Evolutionary conservation across 2,329 filamentous ascomycete genomes (phyloP).

Genomic region (Colletotrichum sp.): DNA sequence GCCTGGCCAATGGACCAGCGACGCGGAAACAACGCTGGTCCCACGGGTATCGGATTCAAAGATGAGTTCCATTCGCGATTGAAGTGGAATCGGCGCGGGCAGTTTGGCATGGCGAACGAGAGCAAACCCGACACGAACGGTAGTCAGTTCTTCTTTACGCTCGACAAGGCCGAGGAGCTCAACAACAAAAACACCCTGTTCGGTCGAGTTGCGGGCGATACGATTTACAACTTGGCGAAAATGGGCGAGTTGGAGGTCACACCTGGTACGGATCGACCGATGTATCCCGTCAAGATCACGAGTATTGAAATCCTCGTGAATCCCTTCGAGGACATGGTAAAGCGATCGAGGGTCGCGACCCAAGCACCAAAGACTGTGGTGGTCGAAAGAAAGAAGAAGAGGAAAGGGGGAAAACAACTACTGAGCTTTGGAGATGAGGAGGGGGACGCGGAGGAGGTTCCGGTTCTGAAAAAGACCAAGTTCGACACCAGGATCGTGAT

Average conservation of each 20-base stretch:
- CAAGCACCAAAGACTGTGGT: conserved; percentile 49
- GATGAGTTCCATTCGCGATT: conserved; percentile 93
- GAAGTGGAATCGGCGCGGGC: conserved; percentile 88
- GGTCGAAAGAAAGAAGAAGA: conserved; percentile 65
- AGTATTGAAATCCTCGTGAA: conserved; percentile 78
- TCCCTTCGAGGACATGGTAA: conserved; percentile 82
- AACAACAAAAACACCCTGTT: conserved; percentile 93
- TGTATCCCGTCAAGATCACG: conserved; percentile 84
- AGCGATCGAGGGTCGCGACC: conserved; percentile 62
- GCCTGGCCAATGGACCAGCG: conserved; percentile 72
- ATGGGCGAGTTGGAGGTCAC: conserved; percentile 88
- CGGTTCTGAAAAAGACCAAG: conserved; percentile 75
- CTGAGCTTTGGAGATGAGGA: conserved; percentile 80
- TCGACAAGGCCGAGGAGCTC: conserved; percentile 84
- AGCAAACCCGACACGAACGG: conserved; percentile 80
- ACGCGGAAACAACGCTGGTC: conserved; percentile 63
- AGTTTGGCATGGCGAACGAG: conserved; percentile 96
- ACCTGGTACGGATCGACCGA: conserved; percentile 78
- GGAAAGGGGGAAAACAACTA: conserved; percentile 76
- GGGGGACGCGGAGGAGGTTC: conserved; percentile 58
- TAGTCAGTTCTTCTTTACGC: conserved; percentile 96
- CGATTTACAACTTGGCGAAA: conserved; percentile 93
- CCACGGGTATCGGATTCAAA: conserved; percentile 64
- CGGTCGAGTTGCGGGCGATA: conserved; percentile 88
- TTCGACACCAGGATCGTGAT: conserved; percentile 78